Evolutionary conservation across 129 eudicot genomes (phyloP).

Genomic region (Tagetes erecta): DNA sequence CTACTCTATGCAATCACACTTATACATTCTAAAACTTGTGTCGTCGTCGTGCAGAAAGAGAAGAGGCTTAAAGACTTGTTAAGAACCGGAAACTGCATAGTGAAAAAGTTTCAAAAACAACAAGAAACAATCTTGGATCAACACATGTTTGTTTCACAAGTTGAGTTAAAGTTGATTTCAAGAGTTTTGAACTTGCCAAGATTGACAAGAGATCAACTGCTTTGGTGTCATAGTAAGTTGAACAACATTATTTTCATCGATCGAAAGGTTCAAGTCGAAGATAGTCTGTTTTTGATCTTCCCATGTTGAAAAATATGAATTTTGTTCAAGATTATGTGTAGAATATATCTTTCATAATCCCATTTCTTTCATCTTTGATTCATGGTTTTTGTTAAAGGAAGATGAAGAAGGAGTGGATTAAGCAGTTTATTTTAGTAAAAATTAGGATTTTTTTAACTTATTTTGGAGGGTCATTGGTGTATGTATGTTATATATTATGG

Average conservation of each 20-base stretch:
- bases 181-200: conserved; percentile 69
- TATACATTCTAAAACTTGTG: conserved; percentile 21
- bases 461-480: conserved; percentile 25
- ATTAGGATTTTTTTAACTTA: conserved; percentile 13
- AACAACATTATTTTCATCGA: conserved; percentile 53
- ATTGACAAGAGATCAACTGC: conserved; percentile 61
- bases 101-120: conserved; percentile 68
- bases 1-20: neutral
- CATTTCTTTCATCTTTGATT: conserved; percentile 38
- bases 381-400: conserved; percentile 29
- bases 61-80: conserved; percentile 66
- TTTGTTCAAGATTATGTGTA: conserved; percentile 12
- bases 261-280: conserved; percentile 58
- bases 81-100: conserved; percentile 79
- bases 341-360: conserved; percentile 23
- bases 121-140: conserved; percentile 44
- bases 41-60: conserved; percentile 59
- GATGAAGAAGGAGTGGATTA: conserved; percentile 39
- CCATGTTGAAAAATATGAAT: conserved; percentile 50
- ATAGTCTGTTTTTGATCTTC: conserved; percentile 66
- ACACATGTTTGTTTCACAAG: conserved; percentile 57
- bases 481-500: conserved; percentile 33
- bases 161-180: conserved; percentile 67
- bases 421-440: conserved; percentile 22
- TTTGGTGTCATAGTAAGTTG: conserved; percentile 79